Base-by-base conservation (phyloP, 768 basidiomycete species). In the Terana coerulea region DNA sequence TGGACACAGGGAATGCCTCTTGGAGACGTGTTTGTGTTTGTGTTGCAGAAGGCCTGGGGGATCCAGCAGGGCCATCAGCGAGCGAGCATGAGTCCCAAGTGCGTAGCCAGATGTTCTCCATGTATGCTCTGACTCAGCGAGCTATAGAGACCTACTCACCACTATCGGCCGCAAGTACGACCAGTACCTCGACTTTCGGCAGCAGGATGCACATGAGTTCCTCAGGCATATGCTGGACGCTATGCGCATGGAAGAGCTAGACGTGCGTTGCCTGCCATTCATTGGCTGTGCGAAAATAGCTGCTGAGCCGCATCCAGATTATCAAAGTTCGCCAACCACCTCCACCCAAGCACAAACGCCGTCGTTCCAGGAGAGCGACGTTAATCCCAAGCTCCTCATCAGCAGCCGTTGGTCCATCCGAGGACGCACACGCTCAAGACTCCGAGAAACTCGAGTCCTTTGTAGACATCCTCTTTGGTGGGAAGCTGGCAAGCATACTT, bases 121-220 rank as follows among this genome's bases (percentile, higher is more conserved):
- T n/a, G n/a, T n/a, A n/a, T n/a, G n/a, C n/a, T n/a, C n/a, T n/a
- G n/a, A n/a, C n/a, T n/a, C n/a, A n/a, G n/a, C n/a, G n/a, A n/a
- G n/a, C n/a, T n/a, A n/a, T 59, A 89, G 88, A 61, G 74, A 76
- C 6, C 62, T 95, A 34, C 69, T 95, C 15, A 64, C 74, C 25
- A 75, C 79, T 10, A 72, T 97, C 14, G 88, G 92, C 2, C 73
- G 75, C 59, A 97, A 95, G 69, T 89, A 95, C 64, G 91, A 93
- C 57, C 94, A 98, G 61, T 98, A 97, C 61, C 81, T 90, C 39
- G 94, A 95, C 62, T 95, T 94, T 66, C 83, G 88, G 7, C 95
- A 98, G 67, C 95, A 97, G 67, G 95, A 98, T 63, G 91, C 94
- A 21, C 95, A 97, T 65, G 95, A 98, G 71, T 86, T 95, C 55